Base-by-base conservation (phyloP, 306 rosid genomes). In the Casuarina cunninghamiana region DNA sequence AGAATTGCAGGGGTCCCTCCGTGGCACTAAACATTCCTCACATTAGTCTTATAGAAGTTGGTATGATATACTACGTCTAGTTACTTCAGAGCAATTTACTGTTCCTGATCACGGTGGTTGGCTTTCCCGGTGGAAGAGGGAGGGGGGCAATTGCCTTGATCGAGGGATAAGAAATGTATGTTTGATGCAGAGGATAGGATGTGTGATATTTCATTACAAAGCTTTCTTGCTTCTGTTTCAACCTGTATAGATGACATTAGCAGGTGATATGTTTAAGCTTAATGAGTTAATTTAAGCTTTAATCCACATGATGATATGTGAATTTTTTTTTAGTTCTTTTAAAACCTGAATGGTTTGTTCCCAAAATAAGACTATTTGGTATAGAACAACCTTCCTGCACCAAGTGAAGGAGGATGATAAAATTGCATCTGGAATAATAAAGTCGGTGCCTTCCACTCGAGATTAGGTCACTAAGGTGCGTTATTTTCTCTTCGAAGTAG, bases 1-100 rank as follows among this genome's bases (percentile, higher is more conserved):
- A 90, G 90, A 93, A 93, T 86, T 93, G 93, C 83, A 80, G 97
- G 84, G 97, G 96, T 38, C 96, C 96, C 2, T 79, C 93, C 67
- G 94, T 90, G 77, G 93, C 97, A 5, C 96, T 93, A 42, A 93
- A 93, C 81, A 90, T 93, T 82, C 97, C 97, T 76, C 97, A 93
- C 75, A 93, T 90, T 74, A 89, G 97, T 82, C 91, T 93, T 1
- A 89, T 93, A 50, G 97, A 93, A 85, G 97, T 93, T 79, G 97
- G 97, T 66, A 93, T 93, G 96, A 93, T 93, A 85, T 90, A 93
- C 80, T 89, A 93, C 79, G 97, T 93, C 32, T 93, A 89, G 84
- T 63, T 75, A 26, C 76, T 74, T 15, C 37, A 43, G 51, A 43
- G 72, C 17, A 74, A 69, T 72, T 61, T 75, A 43, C 78, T 21